Percentiles rank a stretch among this genome's conserved stretches.
These are phyloP conservation scores for Physcomitrellopsis africana DNA, from an alignment of 225 moss, liverwort and hornwort genomes.

Conservation along the genomic window DNA sequence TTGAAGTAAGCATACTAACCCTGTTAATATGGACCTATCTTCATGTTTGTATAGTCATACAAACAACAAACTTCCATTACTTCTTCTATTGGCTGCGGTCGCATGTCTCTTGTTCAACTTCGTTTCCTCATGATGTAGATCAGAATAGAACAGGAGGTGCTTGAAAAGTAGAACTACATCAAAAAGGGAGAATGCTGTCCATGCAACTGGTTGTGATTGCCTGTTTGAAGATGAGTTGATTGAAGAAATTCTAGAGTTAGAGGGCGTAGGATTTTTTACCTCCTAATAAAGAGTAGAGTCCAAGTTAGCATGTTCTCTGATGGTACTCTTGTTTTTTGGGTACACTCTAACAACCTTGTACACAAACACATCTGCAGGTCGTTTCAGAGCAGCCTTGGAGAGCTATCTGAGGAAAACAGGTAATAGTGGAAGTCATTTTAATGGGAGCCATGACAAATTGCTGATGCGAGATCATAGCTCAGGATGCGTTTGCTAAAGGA, in stretches of 20 bases:
- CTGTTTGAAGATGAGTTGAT: background rate
- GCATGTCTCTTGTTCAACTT: too few species aligned
- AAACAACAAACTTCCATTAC: too few species aligned
- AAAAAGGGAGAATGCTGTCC: too few species aligned
- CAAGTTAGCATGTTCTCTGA: background rate
- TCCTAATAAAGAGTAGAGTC: background rate
- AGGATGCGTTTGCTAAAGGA: conserved; percentile 63
- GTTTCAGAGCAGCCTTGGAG: conserved; percentile 65
- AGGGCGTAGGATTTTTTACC: too few species aligned
- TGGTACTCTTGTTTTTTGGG: background rate
- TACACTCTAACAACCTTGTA: conserved; percentile 53
- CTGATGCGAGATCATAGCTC: conserved; percentile 71
- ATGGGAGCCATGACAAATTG: conserved; percentile 76
- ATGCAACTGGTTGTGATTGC: background rate
- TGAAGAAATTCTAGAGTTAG: background rate
- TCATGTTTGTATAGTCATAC: too few species aligned
- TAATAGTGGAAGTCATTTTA: conserved; percentile 56
- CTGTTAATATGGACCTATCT: too few species aligned
- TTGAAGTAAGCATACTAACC: too few species aligned
- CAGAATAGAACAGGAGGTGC: too few species aligned
- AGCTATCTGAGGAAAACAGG: conserved; percentile 44
- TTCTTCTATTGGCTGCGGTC: too few species aligned
- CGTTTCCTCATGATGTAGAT: too few species aligned
- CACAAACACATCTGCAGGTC: conserved; percentile 64
- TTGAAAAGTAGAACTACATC: too few species aligned